Evolutionary conservation across 805 yeast genomes (phyloP).

Genomic region (Ogataea haglerorum): DNA sequence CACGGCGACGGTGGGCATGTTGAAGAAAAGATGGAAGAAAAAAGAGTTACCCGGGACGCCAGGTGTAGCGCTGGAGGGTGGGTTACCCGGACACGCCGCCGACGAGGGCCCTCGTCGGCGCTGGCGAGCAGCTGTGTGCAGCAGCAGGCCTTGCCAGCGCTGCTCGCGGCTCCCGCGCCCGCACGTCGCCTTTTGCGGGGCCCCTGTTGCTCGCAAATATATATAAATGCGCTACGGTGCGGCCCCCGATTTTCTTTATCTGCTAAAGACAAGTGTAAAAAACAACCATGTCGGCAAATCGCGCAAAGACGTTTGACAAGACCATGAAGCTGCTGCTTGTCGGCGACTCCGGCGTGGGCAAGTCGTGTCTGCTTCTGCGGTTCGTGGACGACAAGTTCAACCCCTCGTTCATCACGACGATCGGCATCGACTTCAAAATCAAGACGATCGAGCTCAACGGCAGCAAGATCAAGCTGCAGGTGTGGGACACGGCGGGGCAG

Average conservation of each 20-base stretch:
- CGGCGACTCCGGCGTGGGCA: conserved; percentile 89
- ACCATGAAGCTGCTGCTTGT: conserved; percentile 89
- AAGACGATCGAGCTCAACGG: conserved; percentile 94
- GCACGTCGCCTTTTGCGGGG: too few relatives aligned
- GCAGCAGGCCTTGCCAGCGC: too few relatives aligned
- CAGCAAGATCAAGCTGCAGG: conserved; percentile 87
- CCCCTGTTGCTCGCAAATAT: too few relatives aligned
- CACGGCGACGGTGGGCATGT: conserved; percentile 95
- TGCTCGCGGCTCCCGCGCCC: too few relatives aligned
- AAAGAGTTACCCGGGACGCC: conserved; percentile 13
- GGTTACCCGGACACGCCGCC: conserved; percentile 12
- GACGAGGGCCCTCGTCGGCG: too few relatives aligned
- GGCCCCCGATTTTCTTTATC: neutral
- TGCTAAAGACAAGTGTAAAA: conserved; percentile 11
- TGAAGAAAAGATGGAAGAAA: conserved; percentile 14
- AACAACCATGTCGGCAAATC: conserved; percentile 45
- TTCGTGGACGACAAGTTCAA: conserved; percentile 96
- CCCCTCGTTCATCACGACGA: conserved; percentile 94
- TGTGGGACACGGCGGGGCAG: conserved; percentile 98
- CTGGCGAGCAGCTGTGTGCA: too few relatives aligned
- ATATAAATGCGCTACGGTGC: too few relatives aligned
- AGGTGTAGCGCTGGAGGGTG: too few relatives aligned
- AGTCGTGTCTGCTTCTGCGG: conserved; percentile 84
- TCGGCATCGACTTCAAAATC: conserved; percentile 97
- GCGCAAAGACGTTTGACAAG: conserved; percentile 77